These are phyloP conservation scores for Trametes versicolor DNA, from an alignment of 1,284 basidiomycete species.

Conservation along the genomic window DNA sequence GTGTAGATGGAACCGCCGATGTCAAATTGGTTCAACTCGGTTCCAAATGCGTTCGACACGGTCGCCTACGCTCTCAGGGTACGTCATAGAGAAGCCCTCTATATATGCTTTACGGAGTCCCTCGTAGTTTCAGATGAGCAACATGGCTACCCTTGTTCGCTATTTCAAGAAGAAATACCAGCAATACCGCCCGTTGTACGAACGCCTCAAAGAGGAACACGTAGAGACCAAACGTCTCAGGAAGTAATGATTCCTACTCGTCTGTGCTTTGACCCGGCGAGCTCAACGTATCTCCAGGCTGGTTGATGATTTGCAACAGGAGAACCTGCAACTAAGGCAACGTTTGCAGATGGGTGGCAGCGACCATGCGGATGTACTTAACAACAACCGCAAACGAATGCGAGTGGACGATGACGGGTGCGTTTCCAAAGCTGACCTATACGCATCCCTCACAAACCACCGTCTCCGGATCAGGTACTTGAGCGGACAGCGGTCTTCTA, in stretches of 20 bases:
- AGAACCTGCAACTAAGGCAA: constrained; percentile 59
- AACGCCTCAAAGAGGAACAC: constrained; percentile 51
- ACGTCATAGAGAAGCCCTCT: constrained; percentile 23
- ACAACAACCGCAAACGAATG: constrained; percentile 72
- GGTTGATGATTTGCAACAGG: constrained; percentile 58
- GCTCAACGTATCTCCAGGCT: constrained; percentile 11
- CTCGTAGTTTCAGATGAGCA: constrained; percentile 78
- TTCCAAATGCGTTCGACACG: constrained; percentile 68
- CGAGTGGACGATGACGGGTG: constrained; percentile 60
- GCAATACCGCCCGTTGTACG: constrained; percentile 61
- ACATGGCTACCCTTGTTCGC: constrained; percentile 71
- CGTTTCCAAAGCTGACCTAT: constrained; percentile 27
- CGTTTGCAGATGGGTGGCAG: constrained; percentile 42
- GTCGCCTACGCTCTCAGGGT: constrained; percentile 75
- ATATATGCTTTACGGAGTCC: not conserved
- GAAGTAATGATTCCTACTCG: constrained; percentile 53
- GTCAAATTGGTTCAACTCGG: constrained; percentile 78
- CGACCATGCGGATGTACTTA: constrained; percentile 51
- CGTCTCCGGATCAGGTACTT: constrained; percentile 25
- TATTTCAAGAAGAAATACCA: constrained; percentile 64
- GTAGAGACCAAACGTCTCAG: constrained; percentile 59
- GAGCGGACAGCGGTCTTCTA: constrained; percentile 57
- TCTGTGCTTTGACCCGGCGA: constrained; percentile 6
- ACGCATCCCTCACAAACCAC: not conserved
- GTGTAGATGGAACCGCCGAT: constrained; percentile 78